These are phyloP conservation scores for Populus pruinosa DNA, from an alignment of 345 rosid genomes.

Conservation along the genomic window DNA sequence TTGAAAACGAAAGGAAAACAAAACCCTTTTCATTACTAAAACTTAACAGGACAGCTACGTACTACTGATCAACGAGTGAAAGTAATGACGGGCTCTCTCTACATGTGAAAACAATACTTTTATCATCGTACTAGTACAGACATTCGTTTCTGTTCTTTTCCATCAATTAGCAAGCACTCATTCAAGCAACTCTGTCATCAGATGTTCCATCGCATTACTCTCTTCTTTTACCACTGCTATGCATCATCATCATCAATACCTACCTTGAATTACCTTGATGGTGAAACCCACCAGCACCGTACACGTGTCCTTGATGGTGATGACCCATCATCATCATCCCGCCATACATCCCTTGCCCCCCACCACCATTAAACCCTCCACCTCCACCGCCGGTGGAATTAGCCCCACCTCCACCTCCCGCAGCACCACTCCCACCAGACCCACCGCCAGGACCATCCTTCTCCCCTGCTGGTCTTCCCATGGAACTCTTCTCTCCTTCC, in stretches of 20 bases:
- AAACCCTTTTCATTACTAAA: too few relatives aligned
- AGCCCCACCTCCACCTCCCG: not conserved
- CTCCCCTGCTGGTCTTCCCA: constrained; percentile 42
- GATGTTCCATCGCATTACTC: not conserved
- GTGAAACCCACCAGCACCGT: constrained; percentile 25
- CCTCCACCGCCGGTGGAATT: constrained; percentile 15
- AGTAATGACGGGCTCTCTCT: too few relatives aligned
- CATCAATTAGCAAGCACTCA: not conserved
- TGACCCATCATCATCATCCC: constrained; percentile 23
- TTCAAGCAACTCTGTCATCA: too few relatives aligned
- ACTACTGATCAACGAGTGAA: too few relatives aligned
- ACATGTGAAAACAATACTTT: too few relatives aligned
- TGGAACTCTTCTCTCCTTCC: constrained; percentile 55
- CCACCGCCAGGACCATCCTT: constrained; percentile 30
- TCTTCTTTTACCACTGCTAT: not conserved
- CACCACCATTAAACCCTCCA: constrained; percentile 28
- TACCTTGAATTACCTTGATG: constrained; percentile 25
- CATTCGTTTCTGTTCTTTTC: too few relatives aligned
- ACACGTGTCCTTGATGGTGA: constrained; percentile 5
- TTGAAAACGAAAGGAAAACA: too few relatives aligned
- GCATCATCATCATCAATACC: not conserved
- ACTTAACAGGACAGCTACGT: too few relatives aligned
- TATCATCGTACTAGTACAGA: too few relatives aligned
- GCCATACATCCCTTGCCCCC: constrained; percentile 34
- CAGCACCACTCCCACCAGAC: not conserved